Evolutionary conservation across 2,329 filamentous ascomycete genomes (phyloP).

Genomic region (Trichoderma sp.): DNA sequence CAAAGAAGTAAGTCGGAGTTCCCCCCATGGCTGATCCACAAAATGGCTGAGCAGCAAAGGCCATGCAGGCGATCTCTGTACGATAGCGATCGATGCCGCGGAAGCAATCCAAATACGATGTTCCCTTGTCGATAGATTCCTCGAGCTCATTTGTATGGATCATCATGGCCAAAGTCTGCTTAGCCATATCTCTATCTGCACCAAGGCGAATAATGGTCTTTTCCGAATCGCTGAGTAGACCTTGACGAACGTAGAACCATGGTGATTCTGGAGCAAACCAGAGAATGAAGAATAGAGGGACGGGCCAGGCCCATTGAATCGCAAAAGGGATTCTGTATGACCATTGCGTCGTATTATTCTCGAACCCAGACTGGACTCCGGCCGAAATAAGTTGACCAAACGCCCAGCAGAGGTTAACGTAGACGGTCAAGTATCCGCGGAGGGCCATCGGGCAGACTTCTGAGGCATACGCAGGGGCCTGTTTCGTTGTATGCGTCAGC

Average conservation of each 20-base stretch:
- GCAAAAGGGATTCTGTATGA: conserved; percentile 40
- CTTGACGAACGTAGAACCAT: conserved; percentile 34
- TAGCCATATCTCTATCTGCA: conserved; percentile 51
- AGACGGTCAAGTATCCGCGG: conserved; percentile 31
- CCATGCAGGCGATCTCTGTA: not conserved
- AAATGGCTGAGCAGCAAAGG: conserved; percentile 28
- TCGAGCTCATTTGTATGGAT: not conserved
- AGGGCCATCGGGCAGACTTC: conserved; percentile 22
- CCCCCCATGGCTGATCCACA: conserved; percentile 24
- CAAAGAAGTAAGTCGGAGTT: conserved; percentile 42
- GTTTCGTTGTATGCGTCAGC: not conserved
- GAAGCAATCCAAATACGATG: conserved; percentile 18
- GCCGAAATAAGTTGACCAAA: conserved; percentile 38
- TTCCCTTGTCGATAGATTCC: conserved; percentile 27
- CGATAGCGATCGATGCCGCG: not conserved
- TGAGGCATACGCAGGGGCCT: conserved; percentile 20
- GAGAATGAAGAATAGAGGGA: conserved; percentile 28
- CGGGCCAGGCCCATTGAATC: conserved; percentile 36
- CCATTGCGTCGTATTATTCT: conserved; percentile 29
- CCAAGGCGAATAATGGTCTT: conserved; percentile 55
- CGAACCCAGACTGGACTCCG: conserved; percentile 34
- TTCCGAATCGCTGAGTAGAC: conserved; percentile 44
- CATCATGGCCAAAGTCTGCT: conserved; percentile 28
- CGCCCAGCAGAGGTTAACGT: conserved; percentile 39
- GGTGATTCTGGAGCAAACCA: conserved; percentile 34